Evolutionary conservation across 1,284 basidiomycete species (phyloP), one percentile per base, ranked within the genome.

Genomic region (Porogramme epimiltina): DNA sequence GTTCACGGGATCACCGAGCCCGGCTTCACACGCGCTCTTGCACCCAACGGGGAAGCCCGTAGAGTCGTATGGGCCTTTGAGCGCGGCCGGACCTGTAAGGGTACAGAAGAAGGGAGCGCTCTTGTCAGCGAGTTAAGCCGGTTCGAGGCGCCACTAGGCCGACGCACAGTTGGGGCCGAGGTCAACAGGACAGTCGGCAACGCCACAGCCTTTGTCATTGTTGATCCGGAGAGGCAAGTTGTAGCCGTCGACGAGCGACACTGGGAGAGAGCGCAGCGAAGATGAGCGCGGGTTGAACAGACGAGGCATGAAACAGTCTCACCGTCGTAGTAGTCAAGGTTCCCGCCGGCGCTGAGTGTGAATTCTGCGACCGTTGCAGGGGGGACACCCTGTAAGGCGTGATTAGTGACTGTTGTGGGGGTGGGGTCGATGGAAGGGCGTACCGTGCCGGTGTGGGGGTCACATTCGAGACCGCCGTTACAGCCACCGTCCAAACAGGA

Each of bases 381-480:
- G 18, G 57, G 57, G 3, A 59, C 69, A 44, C 74, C 72, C 70
- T 71, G 33, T 28, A 33, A 23, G n/a, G 36, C 10, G 1, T 1
- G 19, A 10, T 10, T 10, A 24, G 6, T 16, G 24, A n/a, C 19
- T 23, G n/a, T 25, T 8, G 9, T 16, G 25, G 13, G 2, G 13
- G 13, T 73, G 16, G 52, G 8, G 24, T n/a, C 24, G 13, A 26
- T 10, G 57, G 36, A 39, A 19, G 18, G n/a, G 37, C 51, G n/a
- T 28, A 72, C 72, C 4, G 73, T 75, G 4, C 75, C 75, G 31
- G 68, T 70, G 45, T 60, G 51, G 9, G 65, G 52, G 55, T 73
- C 72, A 50, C 78, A 80, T 28, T 66, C 56, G 3, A 81, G 67
- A 33, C 79, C 79, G 36, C 79, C 75, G 55, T 73, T 75, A 62